Conservation (phyloP, 2,329 filamentous ascomycete species). For the Neoarthrinium moseri region DNA sequence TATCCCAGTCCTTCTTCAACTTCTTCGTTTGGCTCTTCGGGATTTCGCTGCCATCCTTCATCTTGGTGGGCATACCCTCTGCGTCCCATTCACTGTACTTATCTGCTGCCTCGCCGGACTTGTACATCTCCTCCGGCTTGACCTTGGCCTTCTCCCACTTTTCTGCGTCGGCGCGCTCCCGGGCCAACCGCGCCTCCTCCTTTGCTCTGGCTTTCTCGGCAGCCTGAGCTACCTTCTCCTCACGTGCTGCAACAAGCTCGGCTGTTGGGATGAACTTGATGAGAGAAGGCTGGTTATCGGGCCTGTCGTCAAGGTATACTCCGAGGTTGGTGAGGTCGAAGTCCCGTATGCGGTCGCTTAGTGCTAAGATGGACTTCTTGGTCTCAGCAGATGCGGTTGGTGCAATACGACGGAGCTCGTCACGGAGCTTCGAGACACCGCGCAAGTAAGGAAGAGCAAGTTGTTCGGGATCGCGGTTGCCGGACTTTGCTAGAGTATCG, state of each 20-base stretch:
- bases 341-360: conserved; percentile 82
- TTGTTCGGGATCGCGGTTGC: conserved; percentile 50
- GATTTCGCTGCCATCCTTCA: conserved; percentile 75
- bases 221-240: conserved; percentile 59
- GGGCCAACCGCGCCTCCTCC: conserved; percentile 51
- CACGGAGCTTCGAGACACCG: conserved; percentile 55
- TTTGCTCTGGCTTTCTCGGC: conserved; percentile 58
- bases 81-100: conserved; percentile 77
- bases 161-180: conserved; percentile 51
- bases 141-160: conserved; percentile 58
- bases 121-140: conserved; percentile 55
- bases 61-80: conserved; percentile 75
- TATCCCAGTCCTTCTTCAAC: conserved; percentile 85
- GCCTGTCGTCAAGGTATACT: conserved; percentile 84
- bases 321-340: conserved; percentile 77
- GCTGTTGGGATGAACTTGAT: conserved; percentile 64
- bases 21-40: conserved; percentile 80
- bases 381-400: conserved; percentile 44
- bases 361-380: conserved; percentile 69
- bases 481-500: conserved; percentile 39
- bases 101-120: conserved; percentile 50
- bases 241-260: conserved; percentile 56
- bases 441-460: conserved; percentile 56
- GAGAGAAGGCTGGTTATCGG: conserved; percentile 65
- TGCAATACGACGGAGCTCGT: conserved; percentile 59